Percentiles rank a stretch among this genome's conserved stretches.
Conservation (phyloP, 2,329 filamentous ascomycete species). For the Aspergillus clavatus region DNA sequence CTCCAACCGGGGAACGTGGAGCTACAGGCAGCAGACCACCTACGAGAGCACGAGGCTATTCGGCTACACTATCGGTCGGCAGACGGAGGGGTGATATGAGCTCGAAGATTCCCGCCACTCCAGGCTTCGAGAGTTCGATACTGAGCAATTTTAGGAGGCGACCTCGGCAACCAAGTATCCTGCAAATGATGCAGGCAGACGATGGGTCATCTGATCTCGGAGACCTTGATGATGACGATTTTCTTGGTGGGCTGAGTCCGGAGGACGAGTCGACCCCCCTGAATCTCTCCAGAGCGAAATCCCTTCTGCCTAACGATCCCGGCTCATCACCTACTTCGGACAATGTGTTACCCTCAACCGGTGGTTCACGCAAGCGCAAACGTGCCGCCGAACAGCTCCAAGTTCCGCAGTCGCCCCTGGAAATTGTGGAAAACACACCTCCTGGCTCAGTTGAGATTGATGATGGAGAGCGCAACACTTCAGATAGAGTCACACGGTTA, state of each 20-base stretch:
- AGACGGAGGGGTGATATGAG: slow-evolving; percentile 34
- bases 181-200: slow-evolving; percentile 42
- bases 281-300: slow-evolving; percentile 31
- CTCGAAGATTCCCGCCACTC: slow-evolving; percentile 37
- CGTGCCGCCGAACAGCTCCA: slow-evolving; percentile 23
- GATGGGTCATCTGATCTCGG: slow-evolving; percentile 35
- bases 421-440: slow-evolving; percentile 17
- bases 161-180: slow-evolving; percentile 42
- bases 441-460: slow-evolving; percentile 11
- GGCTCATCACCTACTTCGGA: slow-evolving; percentile 22
- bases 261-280: slow-evolving; percentile 45
- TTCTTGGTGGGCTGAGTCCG: slow-evolving; percentile 40
- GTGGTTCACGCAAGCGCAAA: slow-evolving; percentile 37
- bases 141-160: slow-evolving; percentile 42
- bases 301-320: slow-evolving; percentile 20
- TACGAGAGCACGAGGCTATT: slow-evolving; percentile 37
- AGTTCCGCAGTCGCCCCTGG: slow-evolving; percentile 24
- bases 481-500: slow-evolving; percentile 10
- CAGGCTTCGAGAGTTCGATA: slow-evolving; percentile 40
- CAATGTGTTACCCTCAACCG: slow-evolving; percentile 23
- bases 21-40: slow-evolving; percentile 33
- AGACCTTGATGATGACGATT: slow-evolving; percentile 34
- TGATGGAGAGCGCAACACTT: slow-evolving; percentile 1
- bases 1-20: slow-evolving; percentile 27
- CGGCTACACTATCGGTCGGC: slow-evolving; percentile 35